Evolutionary conservation across 768 basidiomycete genomes (phyloP), one percentile per base, ranked within the genome.

Genomic region (Russula virescens): DNA sequence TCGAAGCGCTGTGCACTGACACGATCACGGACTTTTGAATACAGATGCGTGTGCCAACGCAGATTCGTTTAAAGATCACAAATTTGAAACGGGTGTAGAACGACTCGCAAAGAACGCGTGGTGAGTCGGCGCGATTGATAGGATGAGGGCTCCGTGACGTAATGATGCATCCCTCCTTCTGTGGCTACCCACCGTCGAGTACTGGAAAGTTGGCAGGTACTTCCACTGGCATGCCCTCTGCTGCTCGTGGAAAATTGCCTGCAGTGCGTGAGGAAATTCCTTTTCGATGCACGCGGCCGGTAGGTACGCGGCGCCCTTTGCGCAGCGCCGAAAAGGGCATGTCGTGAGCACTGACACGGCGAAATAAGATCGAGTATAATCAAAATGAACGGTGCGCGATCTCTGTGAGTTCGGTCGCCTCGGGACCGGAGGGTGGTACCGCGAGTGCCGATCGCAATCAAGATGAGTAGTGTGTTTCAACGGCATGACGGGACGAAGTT

Each of bases 1-100:
- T 25, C 34, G 45, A 45, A 58, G 38, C 28, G 23, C 43, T 11
- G 38, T n/a, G 43, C 47, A 40, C 23, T 26, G 43, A 46, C 14
- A 23, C 54, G 7, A 38, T 63, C 57, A 59, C 57, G 46, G 58
- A 63, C 21, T 43, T 63, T 58, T 49, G 46, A 16, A 34, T 19
- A 48, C 58, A 19, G 35, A 35, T 35, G 23, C 11, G 58, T 10
- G 18, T 48, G 23, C 57, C 45, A 47, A 54, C 5, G 28, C 19
- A 34, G 48, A 45, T 25, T 9, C 13, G 13, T 60, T 40, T 7
- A 28, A 13, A 38, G 42, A 35, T 28, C 21, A 45, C 21, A 21
- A 38, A 13, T 34, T 4, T 16, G 14, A 2, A 18, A 6, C 23
- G 10, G 40, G 46, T 31, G 40, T 34, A 50, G 42, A 45, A 45